Base-by-base conservation (phyloP, 352 stramenopile species). In the Pythium oligandrum region DNA sequence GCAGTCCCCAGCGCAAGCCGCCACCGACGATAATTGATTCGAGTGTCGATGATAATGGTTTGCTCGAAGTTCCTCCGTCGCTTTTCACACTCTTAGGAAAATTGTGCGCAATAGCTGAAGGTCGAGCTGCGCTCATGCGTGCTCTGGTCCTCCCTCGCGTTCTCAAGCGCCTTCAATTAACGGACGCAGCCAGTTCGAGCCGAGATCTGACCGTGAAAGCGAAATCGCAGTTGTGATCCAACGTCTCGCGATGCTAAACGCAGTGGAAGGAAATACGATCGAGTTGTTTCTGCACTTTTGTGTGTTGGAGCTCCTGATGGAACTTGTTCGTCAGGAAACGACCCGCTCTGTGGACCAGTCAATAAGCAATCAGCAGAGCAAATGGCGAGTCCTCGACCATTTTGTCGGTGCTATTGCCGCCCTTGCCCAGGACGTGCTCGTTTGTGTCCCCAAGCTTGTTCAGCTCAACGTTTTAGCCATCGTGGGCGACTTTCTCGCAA, bases 211-310 rank as follows among this genome's bases (percentile, higher is more conserved):
- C 73, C 3, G 84, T 79, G 51, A 88, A 47, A 72, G 75, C 33
- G 75, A 88, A 48, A 87, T 90, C 46, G 73, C 76, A 0, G 71
- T 81, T 30, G 46, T 84, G 4, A 64, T 90, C 39, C 64, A 65
- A 4, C 64, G 59, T 4, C 54, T 90, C 4, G 72, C 79, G 1
- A 78, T 79, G 64, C 61, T 68, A n/a, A 83, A 81, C 49, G 55
- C 68, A 2, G 55, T 71, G 4, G 79, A 90, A 51, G 79, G 79
- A 17, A 86, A 82, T 51, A 81, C 74, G 12, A 83, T 73, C 40
- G 79, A 90, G 48, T 56, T 88, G 48, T 90, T 90, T 57, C 37
- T 88, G 3, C 71, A 86, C 50, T 90, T 85, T 31, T 59, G 69
- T 40, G 79, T 86, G 2, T 50, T 88, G 6, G 78, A 87, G 9